Percentiles rank a stretch among this genome's conserved stretches.
Conservation (phyloP, 1,284 basidiomycete genomes). For the Phylloporus sp. region DNA sequence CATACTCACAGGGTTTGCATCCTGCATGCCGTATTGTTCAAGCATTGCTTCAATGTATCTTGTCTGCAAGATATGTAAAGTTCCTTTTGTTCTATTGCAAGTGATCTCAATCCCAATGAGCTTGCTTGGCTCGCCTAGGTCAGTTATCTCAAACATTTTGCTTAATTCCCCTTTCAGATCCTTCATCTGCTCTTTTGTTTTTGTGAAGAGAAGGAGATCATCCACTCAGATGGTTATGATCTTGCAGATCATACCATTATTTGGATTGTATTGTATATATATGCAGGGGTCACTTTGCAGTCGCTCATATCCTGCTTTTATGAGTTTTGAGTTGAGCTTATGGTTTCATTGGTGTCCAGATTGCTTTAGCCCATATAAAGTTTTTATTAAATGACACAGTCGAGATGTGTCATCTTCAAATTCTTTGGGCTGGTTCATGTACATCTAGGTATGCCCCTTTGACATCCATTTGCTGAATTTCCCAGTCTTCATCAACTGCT, state of each 20-base stretch:
- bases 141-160: background rate
- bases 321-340: background rate
- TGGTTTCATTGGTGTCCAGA: conserved; percentile 30
- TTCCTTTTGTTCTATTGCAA: background rate
- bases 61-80: background rate
- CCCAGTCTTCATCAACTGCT: no score
- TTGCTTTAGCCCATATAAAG: no score
- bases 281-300: background rate
- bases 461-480: no score
- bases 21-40: background rate
- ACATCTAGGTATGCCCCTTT: no score
- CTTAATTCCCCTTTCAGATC: background rate
- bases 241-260: background rate
- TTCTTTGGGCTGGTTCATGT: no score
- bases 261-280: background rate
- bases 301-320: background rate
- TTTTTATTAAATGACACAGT: no score
- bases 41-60: background rate
- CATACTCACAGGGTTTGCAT: background rate
- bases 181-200: background rate
- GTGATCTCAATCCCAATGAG: background rate
- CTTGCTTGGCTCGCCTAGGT: background rate
- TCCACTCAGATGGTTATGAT: conserved; percentile 1
- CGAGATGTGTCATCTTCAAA: no score
- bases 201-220: background rate